Evolutionary conservation across 306 rosid species (phyloP), one percentile per base, ranked within the genome.

Genomic region (Rosa rugosa): DNA sequence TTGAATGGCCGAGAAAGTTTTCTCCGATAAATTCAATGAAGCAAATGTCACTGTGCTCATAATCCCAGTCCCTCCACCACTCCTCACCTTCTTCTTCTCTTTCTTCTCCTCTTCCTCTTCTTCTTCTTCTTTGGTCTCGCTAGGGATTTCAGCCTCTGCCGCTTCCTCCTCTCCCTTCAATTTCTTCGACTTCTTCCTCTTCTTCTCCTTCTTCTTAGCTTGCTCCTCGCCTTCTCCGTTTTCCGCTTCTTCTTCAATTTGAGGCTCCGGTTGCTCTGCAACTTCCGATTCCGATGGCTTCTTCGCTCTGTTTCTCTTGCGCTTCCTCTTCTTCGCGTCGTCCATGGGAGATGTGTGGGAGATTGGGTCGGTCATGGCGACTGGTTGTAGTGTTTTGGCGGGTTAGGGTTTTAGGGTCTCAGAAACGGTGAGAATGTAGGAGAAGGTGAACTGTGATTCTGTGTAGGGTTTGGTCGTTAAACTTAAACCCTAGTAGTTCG

Each of bases 11-110:
- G 74, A 86, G 46, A 49, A 80, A 31, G 98, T 93, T 38, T 88
- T 85, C 47, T 88, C 84, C 42, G 97, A 93, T 75, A 93, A 78
- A n/a, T 71, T 85, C 47, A 91, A 85, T 11, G 94, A 85, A 22
- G 73, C 66, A 84, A 93, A 93, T 14, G 90, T 60, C 75, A 77
- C 84, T 0, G 75, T 64, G 36, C 92, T 91, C 94, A 93, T 91
- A 73, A 93, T 93, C 73, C 97, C 94, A 51, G 84, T 77, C 14
- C 79, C 84, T 42, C 79, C 88, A 20, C 31, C 44, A 22, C 34
- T 71, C 78, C 60, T 81, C 67, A 23, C 67, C 68, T 77, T 81
- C 57, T 80, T 75, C 60, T 77, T 84, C 27, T 20, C 25, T 25
- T 67, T 70, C 13, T 69, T 81, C 46, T 46, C 79, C 6, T 69